These are phyloP conservation scores for Curvularia lunata DNA, from an alignment of 2,329 filamentous ascomycete genomes.

Conservation along the genomic window DNA sequence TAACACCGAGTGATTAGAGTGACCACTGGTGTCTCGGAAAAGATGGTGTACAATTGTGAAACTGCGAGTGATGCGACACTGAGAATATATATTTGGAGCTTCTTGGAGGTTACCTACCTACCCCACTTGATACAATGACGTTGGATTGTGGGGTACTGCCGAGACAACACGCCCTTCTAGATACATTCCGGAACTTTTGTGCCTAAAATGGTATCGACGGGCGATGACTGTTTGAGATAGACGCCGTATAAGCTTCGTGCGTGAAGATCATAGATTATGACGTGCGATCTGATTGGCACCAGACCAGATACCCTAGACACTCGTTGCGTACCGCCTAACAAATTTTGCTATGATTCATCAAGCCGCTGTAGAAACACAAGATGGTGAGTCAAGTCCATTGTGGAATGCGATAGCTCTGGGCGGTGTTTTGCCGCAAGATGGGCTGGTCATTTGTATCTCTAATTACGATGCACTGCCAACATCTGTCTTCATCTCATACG, in stretches of 20 bases:
- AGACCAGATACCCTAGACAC: not conserved
- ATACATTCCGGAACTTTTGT: not conserved
- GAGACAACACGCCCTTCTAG: constrained; percentile 23
- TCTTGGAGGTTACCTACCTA: constrained; percentile 3
- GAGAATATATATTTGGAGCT: not conserved
- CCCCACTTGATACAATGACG: constrained; percentile 25
- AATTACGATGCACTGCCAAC: constrained; percentile 11
- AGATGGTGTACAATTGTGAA: not conserved
- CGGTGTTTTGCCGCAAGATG: not conserved
- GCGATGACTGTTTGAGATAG: not conserved
- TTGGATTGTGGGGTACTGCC: constrained; percentile 13
- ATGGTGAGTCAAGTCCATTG: not conserved
- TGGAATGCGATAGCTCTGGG: not conserved
- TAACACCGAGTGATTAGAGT: not conserved
- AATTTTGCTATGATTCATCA: not conserved
- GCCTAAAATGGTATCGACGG: not conserved
- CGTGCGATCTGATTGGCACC: not conserved
- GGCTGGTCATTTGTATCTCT: not conserved
- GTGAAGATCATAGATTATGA: not conserved
- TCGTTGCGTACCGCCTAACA: not conserved
- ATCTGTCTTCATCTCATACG: constrained; percentile 36
- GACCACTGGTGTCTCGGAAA: not conserved
- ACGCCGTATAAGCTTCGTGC: constrained; percentile 9
- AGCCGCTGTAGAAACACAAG: not conserved
- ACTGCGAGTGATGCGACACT: not conserved